A percentile compares a stretch with the other conserved stretches of the same genome.
Evolutionary conservation across 345 rosid species (phyloP).

Genomic region (Noccaea bulbosa): DNA sequence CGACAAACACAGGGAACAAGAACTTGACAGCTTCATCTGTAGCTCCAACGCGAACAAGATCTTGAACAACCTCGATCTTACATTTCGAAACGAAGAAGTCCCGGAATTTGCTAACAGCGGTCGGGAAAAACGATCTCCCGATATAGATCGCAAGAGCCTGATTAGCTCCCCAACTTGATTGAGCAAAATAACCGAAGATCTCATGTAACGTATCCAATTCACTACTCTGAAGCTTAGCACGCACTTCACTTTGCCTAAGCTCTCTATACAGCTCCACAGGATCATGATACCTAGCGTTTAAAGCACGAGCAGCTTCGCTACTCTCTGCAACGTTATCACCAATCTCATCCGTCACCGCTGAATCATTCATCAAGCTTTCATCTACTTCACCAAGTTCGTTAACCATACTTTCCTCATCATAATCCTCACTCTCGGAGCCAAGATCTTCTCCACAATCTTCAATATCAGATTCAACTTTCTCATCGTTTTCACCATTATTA

Average conservation of each 20-base stretch:
- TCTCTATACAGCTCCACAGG: slow-evolving; percentile 65
- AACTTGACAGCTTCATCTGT: slow-evolving; percentile 69
- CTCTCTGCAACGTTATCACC: slow-evolving; percentile 27
- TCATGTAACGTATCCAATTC: slow-evolving; percentile 55
- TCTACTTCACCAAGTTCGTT: slow-evolving; percentile 36
- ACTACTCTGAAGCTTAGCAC: slow-evolving; percentile 43
- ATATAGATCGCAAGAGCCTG: slow-evolving; percentile 89
- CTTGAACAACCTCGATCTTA: slow-evolving; percentile 49
- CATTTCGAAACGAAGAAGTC: slow-evolving; percentile 59
- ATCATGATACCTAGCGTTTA: slow-evolving; percentile 42
- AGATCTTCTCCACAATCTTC: slow-evolving; percentile 35
- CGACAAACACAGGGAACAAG: slow-evolving; percentile 83
- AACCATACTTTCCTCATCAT: slow-evolving; percentile 33
- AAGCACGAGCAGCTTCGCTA: slow-evolving; percentile 30
- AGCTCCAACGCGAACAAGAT: slow-evolving; percentile 68
- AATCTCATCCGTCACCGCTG: slow-evolving; percentile 19
- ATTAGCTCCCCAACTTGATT: slow-evolving; percentile 82
- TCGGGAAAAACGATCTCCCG: slow-evolving; percentile 83
- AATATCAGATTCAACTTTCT: slow-evolving; percentile 15
- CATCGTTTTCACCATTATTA: slow-evolving; percentile 36
- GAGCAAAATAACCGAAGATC: slow-evolving; percentile 56
- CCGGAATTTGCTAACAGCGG: slow-evolving; percentile 61
- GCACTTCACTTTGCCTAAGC: slow-evolving; percentile 50
- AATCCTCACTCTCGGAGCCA: slow-evolving; percentile 33
- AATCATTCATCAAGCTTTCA: slow-evolving; percentile 23